Percentiles rank a stretch among this genome's conserved stretches.
Evolutionary conservation across 1,284 basidiomycete species (phyloP).

Genomic region (Cryptococcus maquisensis): DNA sequence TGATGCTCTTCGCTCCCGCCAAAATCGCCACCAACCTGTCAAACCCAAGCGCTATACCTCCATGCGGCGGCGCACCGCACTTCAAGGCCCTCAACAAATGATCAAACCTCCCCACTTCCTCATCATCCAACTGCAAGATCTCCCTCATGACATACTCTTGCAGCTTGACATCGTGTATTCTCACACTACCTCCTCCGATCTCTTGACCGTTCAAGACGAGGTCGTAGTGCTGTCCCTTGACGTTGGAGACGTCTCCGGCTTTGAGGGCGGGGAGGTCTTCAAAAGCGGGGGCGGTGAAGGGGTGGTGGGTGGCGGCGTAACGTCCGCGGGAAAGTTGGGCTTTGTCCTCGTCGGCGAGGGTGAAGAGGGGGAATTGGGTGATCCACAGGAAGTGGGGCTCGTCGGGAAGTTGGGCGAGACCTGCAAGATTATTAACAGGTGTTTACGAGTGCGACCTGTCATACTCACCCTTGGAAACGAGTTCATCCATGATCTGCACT

Average conservation of each 20-base stretch:
- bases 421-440: slow-evolving; percentile 45
- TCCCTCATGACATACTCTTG: slow-evolving; percentile 77
- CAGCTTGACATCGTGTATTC: slow-evolving; percentile 80
- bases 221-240: slow-evolving; percentile 93
- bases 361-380: slow-evolving; percentile 93
- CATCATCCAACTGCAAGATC: slow-evolving; percentile 68
- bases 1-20: slow-evolving; percentile 74
- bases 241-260: slow-evolving; percentile 61
- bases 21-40: slow-evolving; percentile 88
- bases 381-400: slow-evolving; percentile 87
- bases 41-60: slow-evolving; percentile 89
- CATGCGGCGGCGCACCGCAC: slow-evolving; percentile 90
- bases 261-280: slow-evolving; percentile 74
- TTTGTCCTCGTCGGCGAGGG: slow-evolving; percentile 81
- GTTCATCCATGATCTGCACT: slow-evolving; percentile 59
- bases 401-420: slow-evolving; percentile 55
- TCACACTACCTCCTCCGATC: slow-evolving; percentile 88
- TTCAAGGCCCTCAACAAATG: slow-evolving; percentile 80
- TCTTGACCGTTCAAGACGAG: slow-evolving; percentile 92
- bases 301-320: slow-evolving; percentile 89
- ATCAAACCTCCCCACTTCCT: slow-evolving; percentile 70
- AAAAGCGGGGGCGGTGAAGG: slow-evolving; percentile 93
- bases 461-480: slow-evolving; percentile 62
- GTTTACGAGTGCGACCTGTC: background rate
- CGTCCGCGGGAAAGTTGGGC: slow-evolving; percentile 74